phyloP scores from a whole-genome alignment of 805 yeast species.

The Yarrowia osloensis region DNA sequence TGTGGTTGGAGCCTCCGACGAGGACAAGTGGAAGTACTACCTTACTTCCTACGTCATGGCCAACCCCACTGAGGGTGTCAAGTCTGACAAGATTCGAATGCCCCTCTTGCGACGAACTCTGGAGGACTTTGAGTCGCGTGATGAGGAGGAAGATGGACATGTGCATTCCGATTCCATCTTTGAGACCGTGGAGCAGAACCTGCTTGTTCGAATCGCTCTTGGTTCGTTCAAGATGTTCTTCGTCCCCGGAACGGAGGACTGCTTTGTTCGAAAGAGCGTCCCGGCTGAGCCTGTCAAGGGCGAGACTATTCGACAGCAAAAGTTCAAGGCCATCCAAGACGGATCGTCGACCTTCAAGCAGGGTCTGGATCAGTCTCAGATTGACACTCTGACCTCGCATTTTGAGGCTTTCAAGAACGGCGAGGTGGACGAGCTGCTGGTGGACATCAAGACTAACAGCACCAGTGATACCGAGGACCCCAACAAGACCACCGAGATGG shows the following conservation, averaged over 20 bases:
- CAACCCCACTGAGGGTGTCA: slow-evolving; percentile 95
- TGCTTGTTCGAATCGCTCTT: slow-evolving; percentile 76
- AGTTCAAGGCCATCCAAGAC: slow-evolving; percentile 48
- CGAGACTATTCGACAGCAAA: slow-evolving; percentile 32
- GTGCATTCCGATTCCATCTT: slow-evolving; percentile 42
- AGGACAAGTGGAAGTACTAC: slow-evolving; percentile 90
- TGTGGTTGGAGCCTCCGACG: slow-evolving; percentile 72
- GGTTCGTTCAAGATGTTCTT: slow-evolving; percentile 79
- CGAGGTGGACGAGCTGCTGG: slow-evolving; percentile 22
- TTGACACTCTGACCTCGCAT: slow-evolving; percentile 33
- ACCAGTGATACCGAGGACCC: slow-evolving; percentile 31
- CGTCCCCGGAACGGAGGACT: slow-evolving; percentile 77
- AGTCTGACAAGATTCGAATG: slow-evolving; percentile 69
- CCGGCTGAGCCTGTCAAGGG: slow-evolving; percentile 5
- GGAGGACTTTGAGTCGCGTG: slow-evolving; percentile 34
- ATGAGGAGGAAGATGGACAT: slow-evolving; percentile 34
- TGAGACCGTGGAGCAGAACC: slow-evolving; percentile 52
- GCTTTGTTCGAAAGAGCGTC: slow-evolving; percentile 56
- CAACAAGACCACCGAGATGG: slow-evolving; percentile 27
- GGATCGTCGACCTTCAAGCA: slow-evolving; percentile 61
- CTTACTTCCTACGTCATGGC: slow-evolving; percentile 90
- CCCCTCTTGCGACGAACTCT: slow-evolving; percentile 67
- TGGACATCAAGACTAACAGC: slow-evolving; percentile 17
- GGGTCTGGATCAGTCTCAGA: slow-evolving; percentile 48
- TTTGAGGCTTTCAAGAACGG: slow-evolving; percentile 26